phyloP scores from a whole-genome alignment of 225 moss, liverwort and hornwort species.

The Marchantia paleacea region DNA sequence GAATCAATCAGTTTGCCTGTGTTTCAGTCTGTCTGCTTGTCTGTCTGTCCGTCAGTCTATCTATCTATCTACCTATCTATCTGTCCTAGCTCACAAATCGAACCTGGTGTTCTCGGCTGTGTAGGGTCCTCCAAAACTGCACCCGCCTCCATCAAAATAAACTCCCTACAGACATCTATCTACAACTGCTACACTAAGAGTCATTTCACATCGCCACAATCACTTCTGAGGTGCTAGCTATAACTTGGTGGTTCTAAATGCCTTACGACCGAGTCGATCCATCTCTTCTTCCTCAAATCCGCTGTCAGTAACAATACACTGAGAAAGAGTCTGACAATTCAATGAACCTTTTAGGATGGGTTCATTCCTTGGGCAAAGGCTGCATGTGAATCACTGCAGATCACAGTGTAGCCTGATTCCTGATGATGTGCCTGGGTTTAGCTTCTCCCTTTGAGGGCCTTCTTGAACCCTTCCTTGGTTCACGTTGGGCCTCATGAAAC shows the following conservation, averaged over 20 bases:
- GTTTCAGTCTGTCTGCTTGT: background rate
- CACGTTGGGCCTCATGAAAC: background rate
- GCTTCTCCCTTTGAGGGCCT: background rate
- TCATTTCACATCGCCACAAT: background rate
- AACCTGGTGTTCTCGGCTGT: slow-evolving; percentile 5
- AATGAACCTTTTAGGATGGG: background rate
- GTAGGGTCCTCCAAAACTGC: background rate
- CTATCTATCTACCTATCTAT: background rate
- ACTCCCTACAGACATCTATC: background rate
- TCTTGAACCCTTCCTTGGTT: background rate
- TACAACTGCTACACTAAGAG: background rate
- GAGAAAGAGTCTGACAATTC: background rate
- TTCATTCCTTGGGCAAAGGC: background rate
- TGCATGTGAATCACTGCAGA: background rate
- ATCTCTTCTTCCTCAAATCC: background rate
- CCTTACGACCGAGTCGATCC: slow-evolving; percentile 4
- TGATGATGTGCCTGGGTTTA: background rate
- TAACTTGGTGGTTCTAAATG: background rate
- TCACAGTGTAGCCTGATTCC: background rate
- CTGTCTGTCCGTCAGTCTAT: background rate
- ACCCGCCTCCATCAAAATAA: too few relatives aligned
- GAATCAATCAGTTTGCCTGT: background rate
- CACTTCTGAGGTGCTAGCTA: background rate
- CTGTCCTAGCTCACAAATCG: background rate
- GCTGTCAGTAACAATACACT: background rate